Evolutionary conservation across 1,139 yeast genomes (phyloP).

Genomic region (Diutina sp.): DNA sequence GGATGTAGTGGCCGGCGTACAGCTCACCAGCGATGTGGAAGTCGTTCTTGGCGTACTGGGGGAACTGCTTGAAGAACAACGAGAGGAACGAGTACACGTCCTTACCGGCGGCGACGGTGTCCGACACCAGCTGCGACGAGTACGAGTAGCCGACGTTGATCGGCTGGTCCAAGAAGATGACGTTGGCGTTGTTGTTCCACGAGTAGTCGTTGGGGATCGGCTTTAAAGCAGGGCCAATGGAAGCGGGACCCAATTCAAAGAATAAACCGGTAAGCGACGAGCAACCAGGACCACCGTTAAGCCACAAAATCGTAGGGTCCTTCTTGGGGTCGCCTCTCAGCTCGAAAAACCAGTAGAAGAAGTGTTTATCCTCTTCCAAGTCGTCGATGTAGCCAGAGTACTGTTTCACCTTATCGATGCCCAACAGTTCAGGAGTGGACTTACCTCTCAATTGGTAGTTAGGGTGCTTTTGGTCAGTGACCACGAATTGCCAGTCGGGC

Average conservation of each 20-base stretch:
- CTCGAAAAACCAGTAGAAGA: constrained; percentile 76
- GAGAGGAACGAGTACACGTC: constrained; percentile 89
- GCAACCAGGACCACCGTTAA: constrained; percentile 90
- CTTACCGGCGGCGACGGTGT: constrained; percentile 81
- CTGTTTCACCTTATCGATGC: constrained; percentile 70
- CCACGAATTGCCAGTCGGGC: constrained; percentile 42
- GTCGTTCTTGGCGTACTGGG: constrained; percentile 51
- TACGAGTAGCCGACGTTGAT: constrained; percentile 90
- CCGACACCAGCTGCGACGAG: constrained; percentile 47
- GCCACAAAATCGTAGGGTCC: constrained; percentile 81
- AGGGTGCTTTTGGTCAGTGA: constrained; percentile 30
- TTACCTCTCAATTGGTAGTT: constrained; percentile 52
- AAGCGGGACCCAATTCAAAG: constrained; percentile 82
- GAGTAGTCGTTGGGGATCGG: constrained; percentile 70
- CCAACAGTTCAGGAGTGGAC: constrained; percentile 37
- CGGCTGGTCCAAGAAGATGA: constrained; percentile 89
- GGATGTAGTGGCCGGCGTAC: constrained; percentile 97
- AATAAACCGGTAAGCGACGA: constrained; percentile 84
- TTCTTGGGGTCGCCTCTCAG: constrained; percentile 78
- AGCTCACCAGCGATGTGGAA: constrained; percentile 98
- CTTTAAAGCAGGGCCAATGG: constrained; percentile 50
- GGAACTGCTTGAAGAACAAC: constrained; percentile 84
- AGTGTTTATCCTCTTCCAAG: constrained; percentile 72
- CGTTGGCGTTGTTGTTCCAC: constrained; percentile 85
- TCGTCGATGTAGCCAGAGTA: constrained; percentile 83